Evolutionary conservation across 176 grass and related monocot species (phyloP).

Genomic region (Eremochloa ophiuroides): DNA sequence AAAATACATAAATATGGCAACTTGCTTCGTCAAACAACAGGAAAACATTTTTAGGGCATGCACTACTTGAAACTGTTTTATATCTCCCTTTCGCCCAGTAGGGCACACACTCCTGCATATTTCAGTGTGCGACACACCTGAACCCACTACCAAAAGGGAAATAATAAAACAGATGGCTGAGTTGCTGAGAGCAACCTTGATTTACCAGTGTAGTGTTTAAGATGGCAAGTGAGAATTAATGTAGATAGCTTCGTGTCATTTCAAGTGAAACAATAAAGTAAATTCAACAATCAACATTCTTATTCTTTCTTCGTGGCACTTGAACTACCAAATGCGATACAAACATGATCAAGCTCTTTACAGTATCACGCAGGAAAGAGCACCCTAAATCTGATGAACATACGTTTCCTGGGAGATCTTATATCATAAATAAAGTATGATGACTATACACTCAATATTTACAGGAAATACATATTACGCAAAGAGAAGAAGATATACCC

Average conservation of each 20-base stretch:
- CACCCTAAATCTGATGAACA: not conserved
- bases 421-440: not conserved
- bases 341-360: constrained; percentile 12
- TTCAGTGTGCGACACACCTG: not conserved
- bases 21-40: not conserved
- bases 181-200: not conserved
- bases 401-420: not conserved
- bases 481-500: constrained; percentile 57
- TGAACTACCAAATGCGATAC: not conserved
- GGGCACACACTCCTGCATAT: not conserved
- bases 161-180: not conserved
- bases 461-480: constrained; percentile 9
- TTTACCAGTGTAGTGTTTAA: constrained; percentile 4
- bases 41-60: not conserved
- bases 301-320: not conserved
- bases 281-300: constrained; percentile 13
- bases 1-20: constrained; percentile 15
- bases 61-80: not conserved
- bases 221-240: not conserved
- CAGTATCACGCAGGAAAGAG: not conserved
- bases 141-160: not conserved
- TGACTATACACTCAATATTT: not conserved
- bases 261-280: not conserved
- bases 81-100: not conserved
- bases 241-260: not conserved